phyloP scores from a whole-genome alignment of 2,329 filamentous ascomycete species.

The Sporothrix humicola region DNA sequence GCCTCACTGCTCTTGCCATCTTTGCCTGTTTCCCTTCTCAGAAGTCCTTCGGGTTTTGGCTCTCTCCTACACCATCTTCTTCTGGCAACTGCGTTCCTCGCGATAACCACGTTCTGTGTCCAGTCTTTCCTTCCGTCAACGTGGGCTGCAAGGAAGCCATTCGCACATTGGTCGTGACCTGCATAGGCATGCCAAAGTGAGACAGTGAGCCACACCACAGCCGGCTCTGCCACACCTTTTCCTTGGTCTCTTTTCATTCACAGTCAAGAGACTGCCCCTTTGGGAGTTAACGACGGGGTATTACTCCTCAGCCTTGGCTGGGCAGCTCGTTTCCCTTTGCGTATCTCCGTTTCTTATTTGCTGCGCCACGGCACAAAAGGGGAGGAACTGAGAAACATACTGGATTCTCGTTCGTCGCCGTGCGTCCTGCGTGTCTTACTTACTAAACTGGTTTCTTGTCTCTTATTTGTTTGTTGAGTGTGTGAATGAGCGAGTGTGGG shows the following conservation, averaged over 20 bases:
- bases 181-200: conserved; percentile 40
- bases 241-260: not conserved
- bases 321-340: not conserved
- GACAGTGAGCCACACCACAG: conserved; percentile 45
- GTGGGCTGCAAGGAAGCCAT: conserved; percentile 29
- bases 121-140: not conserved
- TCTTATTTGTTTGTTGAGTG: not conserved
- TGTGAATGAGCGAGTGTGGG: not conserved
- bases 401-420: conserved; percentile 8
- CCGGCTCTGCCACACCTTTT: conserved; percentile 16
- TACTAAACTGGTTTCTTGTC: not conserved
- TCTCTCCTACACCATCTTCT: not conserved
- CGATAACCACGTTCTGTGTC: conserved; percentile 10
- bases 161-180: conserved; percentile 43
- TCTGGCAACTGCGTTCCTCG: not conserved
- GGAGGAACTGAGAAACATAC: not conserved
- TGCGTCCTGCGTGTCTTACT: conserved; percentile 24
- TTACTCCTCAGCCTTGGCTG: conserved; percentile 23
- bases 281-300: not conserved
- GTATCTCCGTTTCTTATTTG: not conserved
- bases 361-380: conserved; percentile 8
- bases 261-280: not conserved
- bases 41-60: not conserved
- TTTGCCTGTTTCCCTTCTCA: not conserved
- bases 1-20: not conserved